Percentiles rank a stretch among this genome's conserved stretches.
phyloP scores from a whole-genome alignment of 345 rosid species.

The Gossypium herbaceum region DNA sequence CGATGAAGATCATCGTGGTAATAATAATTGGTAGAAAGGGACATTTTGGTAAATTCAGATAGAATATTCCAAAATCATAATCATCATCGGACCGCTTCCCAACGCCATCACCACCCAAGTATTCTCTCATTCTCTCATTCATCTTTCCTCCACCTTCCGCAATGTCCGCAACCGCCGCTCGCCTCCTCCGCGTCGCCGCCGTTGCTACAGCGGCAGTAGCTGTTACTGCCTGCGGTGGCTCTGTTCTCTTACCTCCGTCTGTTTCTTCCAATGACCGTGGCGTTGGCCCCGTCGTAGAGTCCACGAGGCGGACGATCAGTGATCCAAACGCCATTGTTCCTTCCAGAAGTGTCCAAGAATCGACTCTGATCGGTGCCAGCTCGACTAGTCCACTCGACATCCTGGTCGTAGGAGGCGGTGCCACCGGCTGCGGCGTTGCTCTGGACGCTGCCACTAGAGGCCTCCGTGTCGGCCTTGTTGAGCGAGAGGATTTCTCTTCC shows the following conservation, averaged over 20 bases:
- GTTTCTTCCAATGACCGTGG: slow-evolving; percentile 54
- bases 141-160: background rate
- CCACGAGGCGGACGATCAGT: slow-evolving; percentile 42
- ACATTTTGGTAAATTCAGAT: slow-evolving; percentile 8
- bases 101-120: slow-evolving; percentile 9
- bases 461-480: slow-evolving; percentile 85
- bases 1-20: too few relatives aligned
- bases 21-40: background rate
- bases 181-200: slow-evolving; percentile 59
- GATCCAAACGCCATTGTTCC: slow-evolving; percentile 57
- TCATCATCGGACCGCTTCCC: slow-evolving; percentile 23
- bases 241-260: slow-evolving; percentile 32
- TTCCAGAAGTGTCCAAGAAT: slow-evolving; percentile 69
- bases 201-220: slow-evolving; percentile 33
- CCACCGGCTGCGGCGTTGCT: slow-evolving; percentile 95
- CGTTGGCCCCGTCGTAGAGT: slow-evolving; percentile 37
- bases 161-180: slow-evolving; percentile 51
- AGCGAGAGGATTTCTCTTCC: slow-evolving; percentile 92
- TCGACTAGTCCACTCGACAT: slow-evolving; percentile 68
- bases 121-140: background rate
- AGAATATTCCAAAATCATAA: background rate
- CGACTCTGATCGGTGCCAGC: slow-evolving; percentile 52
- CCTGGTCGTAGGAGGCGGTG: slow-evolving; percentile 96
- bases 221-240: slow-evolving; percentile 39
- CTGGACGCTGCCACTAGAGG: slow-evolving; percentile 94